Conservation (phyloP, 257 asterid genomes). For the Solanum pinnatisectum region DNA sequence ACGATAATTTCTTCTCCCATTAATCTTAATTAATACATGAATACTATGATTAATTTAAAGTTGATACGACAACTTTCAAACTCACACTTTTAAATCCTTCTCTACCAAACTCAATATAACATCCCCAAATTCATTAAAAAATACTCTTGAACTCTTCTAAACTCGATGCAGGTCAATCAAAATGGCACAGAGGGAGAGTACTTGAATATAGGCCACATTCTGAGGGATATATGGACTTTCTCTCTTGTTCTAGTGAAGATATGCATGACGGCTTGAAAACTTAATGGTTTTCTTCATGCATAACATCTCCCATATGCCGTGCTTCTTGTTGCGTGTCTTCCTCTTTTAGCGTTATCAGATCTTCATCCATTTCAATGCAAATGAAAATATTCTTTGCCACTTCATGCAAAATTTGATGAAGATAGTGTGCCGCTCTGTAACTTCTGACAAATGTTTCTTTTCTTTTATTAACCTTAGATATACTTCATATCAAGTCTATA, state of each 20-base stretch:
- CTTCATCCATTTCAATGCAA: not conserved
- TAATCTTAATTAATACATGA: not conserved
- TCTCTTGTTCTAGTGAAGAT: not conserved
- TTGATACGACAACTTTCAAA: not conserved
- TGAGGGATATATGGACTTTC: not conserved
- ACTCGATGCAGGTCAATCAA: not conserved
- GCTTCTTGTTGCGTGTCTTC: not conserved
- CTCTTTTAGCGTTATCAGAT: not conserved
- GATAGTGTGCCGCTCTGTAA: not conserved
- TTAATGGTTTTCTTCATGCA: not conserved
- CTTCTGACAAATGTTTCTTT: not conserved
- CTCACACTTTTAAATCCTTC: not conserved
- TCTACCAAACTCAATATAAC: not conserved
- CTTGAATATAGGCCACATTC: not conserved
- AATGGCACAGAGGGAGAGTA: not conserved
- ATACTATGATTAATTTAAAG: not conserved
- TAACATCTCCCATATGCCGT: not conserved
- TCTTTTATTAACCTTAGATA: not conserved
- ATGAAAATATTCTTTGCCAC: not conserved
- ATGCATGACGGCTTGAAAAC: not conserved
- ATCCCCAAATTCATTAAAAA: not conserved
- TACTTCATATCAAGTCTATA: not conserved
- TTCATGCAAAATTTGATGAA: not conserved
- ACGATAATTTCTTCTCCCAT: not conserved
- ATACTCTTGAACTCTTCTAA: not conserved